Percentiles rank a stretch among this genome's conserved stretches.
These are phyloP conservation scores for Paramecium tetraurelia DNA, from an alignment of 73 alveolate genomes.

Conservation along the genomic window DNA sequence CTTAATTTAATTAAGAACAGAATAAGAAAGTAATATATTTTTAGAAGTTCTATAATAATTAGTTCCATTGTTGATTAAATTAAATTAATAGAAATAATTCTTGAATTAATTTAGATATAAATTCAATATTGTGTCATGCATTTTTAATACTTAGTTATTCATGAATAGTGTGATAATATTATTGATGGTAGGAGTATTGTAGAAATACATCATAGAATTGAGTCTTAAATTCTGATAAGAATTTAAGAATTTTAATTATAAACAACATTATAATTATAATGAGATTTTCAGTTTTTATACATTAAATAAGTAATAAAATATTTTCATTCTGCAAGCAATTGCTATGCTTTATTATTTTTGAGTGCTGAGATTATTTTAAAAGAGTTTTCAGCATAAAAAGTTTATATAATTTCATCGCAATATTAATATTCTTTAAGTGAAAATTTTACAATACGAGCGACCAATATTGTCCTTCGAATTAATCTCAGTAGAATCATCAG, in stretches of 20 bases:
- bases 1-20: no score
- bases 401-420: background rate
- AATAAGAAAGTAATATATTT: background rate
- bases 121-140: no score
- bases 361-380: background rate
- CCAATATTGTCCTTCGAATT: background rate
- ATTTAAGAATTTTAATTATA: background rate
- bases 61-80: no score
- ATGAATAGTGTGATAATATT: background rate
- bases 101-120: background rate
- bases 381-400: background rate
- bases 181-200: background rate
- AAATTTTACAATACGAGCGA: background rate
- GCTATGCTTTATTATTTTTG: background rate
- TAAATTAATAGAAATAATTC: background rate
- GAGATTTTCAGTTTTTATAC: background rate
- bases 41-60: background rate
- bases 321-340: background rate
- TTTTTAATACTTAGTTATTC: background rate
- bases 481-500: background rate
- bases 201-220: background rate
- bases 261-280: background rate
- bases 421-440: background rate
- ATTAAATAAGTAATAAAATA: background rate
- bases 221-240: no score